Percentiles rank a stretch among this genome's conserved stretches.
Evolutionary conservation across 306 rosid species (phyloP).

Genomic region (Acacia melanoxylon): DNA sequence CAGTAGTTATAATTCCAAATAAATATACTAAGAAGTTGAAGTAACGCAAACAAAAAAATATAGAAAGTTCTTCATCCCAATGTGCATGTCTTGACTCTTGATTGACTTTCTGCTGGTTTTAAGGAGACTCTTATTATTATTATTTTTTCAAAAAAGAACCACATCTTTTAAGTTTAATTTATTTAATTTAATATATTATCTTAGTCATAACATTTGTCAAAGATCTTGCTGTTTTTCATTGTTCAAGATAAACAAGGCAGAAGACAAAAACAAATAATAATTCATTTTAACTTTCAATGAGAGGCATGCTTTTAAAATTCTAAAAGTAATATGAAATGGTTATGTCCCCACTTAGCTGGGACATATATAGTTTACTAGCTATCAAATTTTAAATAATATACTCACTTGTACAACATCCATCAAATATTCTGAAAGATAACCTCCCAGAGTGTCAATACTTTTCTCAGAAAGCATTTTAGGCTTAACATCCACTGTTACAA

Average conservation of each 20-base stretch:
- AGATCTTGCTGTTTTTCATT: background rate
- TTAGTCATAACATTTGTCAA: slow-evolving; percentile 19
- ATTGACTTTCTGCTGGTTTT: slow-evolving; percentile 1
- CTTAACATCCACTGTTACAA: slow-evolving; percentile 55
- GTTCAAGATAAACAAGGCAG: background rate
- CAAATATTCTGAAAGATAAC: slow-evolving; percentile 57
- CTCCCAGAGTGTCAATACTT: slow-evolving; percentile 51
- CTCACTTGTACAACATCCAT: slow-evolving; percentile 62
- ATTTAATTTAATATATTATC: background rate
- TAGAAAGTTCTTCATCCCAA: background rate
- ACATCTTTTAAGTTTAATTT: background rate
- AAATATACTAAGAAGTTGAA: background rate
- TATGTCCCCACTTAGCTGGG: background rate
- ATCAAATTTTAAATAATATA: slow-evolving; percentile 17
- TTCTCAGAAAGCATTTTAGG: slow-evolving; percentile 57
- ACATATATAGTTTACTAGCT: background rate
- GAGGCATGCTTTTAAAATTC: background rate
- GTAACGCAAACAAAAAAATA: background rate
- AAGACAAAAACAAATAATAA: background rate
- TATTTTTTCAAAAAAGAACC: background rate
- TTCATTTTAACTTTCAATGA: slow-evolving; percentile 2
- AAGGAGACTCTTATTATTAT: background rate
- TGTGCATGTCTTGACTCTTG: background rate
- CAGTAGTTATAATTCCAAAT: background rate
- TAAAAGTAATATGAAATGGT: slow-evolving; percentile 14